Evolutionary conservation across 2,329 filamentous ascomycete species (phyloP).

Genomic region (Beauveria brongniartii): DNA sequence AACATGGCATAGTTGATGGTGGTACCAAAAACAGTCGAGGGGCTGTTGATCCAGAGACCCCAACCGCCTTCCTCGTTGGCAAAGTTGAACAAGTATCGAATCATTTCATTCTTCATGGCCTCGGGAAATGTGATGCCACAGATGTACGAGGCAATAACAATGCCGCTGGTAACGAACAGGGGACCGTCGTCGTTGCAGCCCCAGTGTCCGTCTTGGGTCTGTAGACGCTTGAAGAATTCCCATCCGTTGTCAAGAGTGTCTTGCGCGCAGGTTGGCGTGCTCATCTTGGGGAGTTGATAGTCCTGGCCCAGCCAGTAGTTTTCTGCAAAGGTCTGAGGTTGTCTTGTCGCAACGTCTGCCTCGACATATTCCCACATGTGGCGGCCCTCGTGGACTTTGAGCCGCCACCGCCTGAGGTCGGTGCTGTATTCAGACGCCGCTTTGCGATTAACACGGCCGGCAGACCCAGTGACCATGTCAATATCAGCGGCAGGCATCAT

Average conservation of each 20-base stretch:
- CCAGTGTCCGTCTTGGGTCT: conserved; percentile 81
- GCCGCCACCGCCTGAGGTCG: conserved; percentile 68
- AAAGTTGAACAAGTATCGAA: conserved; percentile 75
- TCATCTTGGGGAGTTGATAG: conserved; percentile 61
- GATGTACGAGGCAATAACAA: conserved; percentile 73
- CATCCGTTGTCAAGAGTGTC: conserved; percentile 72
- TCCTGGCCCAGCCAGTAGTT: conserved; percentile 67
- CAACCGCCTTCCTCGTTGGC: conserved; percentile 79
- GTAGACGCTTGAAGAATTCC: conserved; percentile 72
- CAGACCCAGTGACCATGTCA: too few relatives aligned
- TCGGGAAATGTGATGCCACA: conserved; percentile 72
- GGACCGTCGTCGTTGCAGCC: conserved; percentile 87
- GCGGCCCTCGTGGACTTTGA: conserved; percentile 64
- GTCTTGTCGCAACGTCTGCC: conserved; percentile 12
- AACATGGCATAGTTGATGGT: conserved; percentile 72
- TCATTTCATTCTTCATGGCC: conserved; percentile 73
- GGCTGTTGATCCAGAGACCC: conserved; percentile 82
- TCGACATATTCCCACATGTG: conserved; percentile 74
- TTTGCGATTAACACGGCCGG: conserved; percentile 11
- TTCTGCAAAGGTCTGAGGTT: conserved; percentile 72
- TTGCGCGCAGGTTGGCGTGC: conserved; percentile 58
- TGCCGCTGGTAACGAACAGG: conserved; percentile 77
- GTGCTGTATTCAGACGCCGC: conserved; percentile 46
- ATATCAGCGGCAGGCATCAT: too few relatives aligned
- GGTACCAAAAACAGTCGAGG: conserved; percentile 79